phyloP scores from a whole-genome alignment of 768 basidiomycete species.

The Paxillus ammoniavirescens region DNA sequence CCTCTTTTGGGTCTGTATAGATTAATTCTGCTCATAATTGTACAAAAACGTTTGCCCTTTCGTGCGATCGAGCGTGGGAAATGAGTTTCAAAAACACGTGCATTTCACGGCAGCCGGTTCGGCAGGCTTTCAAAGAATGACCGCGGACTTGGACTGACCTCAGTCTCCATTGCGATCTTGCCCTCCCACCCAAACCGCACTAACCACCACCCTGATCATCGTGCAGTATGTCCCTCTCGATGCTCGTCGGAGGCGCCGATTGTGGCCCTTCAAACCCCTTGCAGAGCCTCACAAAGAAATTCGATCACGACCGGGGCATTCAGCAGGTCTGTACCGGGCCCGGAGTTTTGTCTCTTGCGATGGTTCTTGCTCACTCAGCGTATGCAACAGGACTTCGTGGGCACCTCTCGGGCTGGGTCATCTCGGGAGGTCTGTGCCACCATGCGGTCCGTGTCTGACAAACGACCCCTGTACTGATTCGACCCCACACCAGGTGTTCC shows the following conservation, averaged over 20 bases:
- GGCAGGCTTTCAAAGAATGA: too few relatives aligned
- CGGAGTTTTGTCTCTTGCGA: not conserved
- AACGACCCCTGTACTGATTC: not conserved
- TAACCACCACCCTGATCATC: too few relatives aligned
- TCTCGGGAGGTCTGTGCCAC: slow-evolving; percentile 56
- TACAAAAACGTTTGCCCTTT: slow-evolving; percentile 6
- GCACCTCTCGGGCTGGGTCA: slow-evolving; percentile 55
- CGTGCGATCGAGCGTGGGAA: not conserved
- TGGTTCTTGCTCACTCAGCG: not conserved
- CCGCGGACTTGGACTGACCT: too few relatives aligned
- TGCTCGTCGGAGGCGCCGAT: slow-evolving; percentile 70
- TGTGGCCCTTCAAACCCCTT: slow-evolving; percentile 87
- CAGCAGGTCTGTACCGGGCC: slow-evolving; percentile 59
- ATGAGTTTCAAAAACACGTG: not conserved
- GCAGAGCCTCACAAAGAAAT: slow-evolving; percentile 73
- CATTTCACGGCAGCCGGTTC: not conserved
- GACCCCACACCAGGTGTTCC: slow-evolving; percentile 49
- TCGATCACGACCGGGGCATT: slow-evolving; percentile 74
- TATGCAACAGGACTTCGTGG: slow-evolving; percentile 63
- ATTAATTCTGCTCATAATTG: slow-evolving; percentile 29
- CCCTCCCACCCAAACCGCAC: not conserved
- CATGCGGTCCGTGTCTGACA: slow-evolving; percentile 1
- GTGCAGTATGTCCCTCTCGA: slow-evolving; percentile 67
- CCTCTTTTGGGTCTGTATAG: slow-evolving; percentile 24
- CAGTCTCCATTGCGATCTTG: not conserved